Base-by-base conservation (phyloP, 305 asterid genomes). In the Fraxinus sp. region DNA sequence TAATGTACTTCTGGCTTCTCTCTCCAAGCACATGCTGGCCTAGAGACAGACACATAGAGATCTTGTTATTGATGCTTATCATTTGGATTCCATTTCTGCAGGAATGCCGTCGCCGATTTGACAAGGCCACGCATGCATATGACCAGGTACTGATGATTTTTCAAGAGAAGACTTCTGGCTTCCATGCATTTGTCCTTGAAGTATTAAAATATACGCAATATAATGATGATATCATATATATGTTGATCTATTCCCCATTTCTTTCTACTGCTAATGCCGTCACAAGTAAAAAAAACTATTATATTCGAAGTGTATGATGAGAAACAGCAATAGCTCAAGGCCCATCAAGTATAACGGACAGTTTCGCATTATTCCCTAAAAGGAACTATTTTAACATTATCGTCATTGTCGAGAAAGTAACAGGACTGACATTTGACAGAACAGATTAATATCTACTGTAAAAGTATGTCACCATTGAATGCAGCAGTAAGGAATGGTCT, bases 31-130 rank as follows among this genome's bases (percentile, higher is more conserved):
- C 76, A 73, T 74, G 64, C 32, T 77, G 83, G 77, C 33, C 18
- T 70, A 70, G 78, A 75, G 62, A 36, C 57, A 74, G 20, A 26
- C 68, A 76, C 74, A 46, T 36, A 77, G 79, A 81, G 79, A 82
- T 80, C 80, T 74, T 78, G 74, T 81, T 70, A 68, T 76, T 86
- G 86, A 86, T 82, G 74, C 76, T 84, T 84, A 49, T 85, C 62
- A 79, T 82, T 85, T 83, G 28, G 72, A 71, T 80, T 75, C 79
- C 68, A 39, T 77, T 81, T 84, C 74, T 92, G 92, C 90, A 96
- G 99, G 98, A 96, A 57, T 92, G 97, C 49, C 99, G 98, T 78
- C 95, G 94, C 79, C 89, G 97, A 79, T 93, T 94, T 73, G 99
- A 96, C 90, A 96, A 94, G 88, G 92, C 98, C 74, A 88, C 87